Base-by-base conservation (phyloP, 176 grass and related monocot species). In the Eleusine coracana region DNA sequence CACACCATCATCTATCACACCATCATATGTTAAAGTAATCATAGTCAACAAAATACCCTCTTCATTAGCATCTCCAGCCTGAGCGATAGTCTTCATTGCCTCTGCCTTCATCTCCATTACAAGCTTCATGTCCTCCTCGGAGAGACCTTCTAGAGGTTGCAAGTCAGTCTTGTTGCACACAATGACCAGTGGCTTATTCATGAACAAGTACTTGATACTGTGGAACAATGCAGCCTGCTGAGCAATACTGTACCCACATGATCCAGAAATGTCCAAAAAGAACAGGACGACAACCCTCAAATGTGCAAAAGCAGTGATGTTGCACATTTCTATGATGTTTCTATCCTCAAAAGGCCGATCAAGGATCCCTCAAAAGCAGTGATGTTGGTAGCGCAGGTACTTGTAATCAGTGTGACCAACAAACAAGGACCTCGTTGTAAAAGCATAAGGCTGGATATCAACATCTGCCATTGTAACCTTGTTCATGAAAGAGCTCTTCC, bases 321-420 rank as follows among this genome's bases (percentile, higher is more conserved):
- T 87, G 55, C 79, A 87, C 86, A 82, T 87, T 62, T 87, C 85
- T 70, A 82, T 77, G 65, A 87, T 87, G 65, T 87, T 87, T 8
- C 85, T 87, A 46, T 87, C 85, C 72, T 87, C 79, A 77, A 87
- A 87, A 87, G 85, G 85, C 4, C 85, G 79, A 80, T 91, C 92
- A 51, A 94, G 88, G 64, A 94, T 94, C 11, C 91, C 88, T n/a
- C n/a, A n/a, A n/a, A n/a, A n/a, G n/a, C n/a, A n/a, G n/a, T n/a
- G n/a, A n/a, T n/a, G n/a, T n/a, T 72, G 88, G 75, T 91, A 94
- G 5, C 86, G 73, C 44, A 94, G 74, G 59, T 88, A 94, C 67
- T 88, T 94, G 62, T 94, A 94, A 83, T 94, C 92, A 16, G 92
- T 89, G 68, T 94, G 92, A 29, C 92, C 92, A 60, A 94, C 78